Percentiles rank a stretch among this genome's conserved stretches.
Evolutionary conservation across 2,329 filamentous ascomycete species (phyloP).

Genomic region (Fusarium sp.): DNA sequence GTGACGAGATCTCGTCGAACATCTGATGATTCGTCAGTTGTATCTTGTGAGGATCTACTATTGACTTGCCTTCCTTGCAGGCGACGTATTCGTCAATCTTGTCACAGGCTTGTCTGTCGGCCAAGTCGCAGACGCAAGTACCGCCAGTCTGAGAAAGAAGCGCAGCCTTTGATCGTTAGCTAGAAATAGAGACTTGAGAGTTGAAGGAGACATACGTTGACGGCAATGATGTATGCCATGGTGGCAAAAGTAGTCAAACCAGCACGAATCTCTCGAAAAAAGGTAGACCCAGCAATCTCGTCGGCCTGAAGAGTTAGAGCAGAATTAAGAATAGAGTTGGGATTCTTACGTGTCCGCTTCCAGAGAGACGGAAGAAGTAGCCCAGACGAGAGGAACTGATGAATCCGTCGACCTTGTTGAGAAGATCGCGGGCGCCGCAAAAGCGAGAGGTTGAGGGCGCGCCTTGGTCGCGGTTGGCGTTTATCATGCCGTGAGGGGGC

Average conservation of each 20-base stretch:
- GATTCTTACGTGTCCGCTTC: slow-evolving; percentile 73
- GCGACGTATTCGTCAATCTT: slow-evolving; percentile 57
- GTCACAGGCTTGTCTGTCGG: slow-evolving; percentile 60
- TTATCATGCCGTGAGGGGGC: slow-evolving; percentile 23
- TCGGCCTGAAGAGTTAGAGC: slow-evolving; percentile 62
- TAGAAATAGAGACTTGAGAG: background rate
- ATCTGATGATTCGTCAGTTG: slow-evolving; percentile 47
- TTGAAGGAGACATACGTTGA: slow-evolving; percentile 63
- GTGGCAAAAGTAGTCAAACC: slow-evolving; percentile 84
- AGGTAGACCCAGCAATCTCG: slow-evolving; percentile 75
- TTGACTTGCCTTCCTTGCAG: slow-evolving; percentile 61
- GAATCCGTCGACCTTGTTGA: slow-evolving; percentile 52
- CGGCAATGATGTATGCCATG: slow-evolving; percentile 88
- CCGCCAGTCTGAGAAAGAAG: slow-evolving; percentile 83
- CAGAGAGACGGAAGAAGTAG: slow-evolving; percentile 73
- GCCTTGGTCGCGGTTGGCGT: slow-evolving; percentile 1
- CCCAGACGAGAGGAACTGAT: slow-evolving; percentile 63
- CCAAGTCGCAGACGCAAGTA: slow-evolving; percentile 74
- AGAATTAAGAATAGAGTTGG: background rate
- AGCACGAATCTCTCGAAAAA: slow-evolving; percentile 82
- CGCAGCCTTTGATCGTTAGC: slow-evolving; percentile 64
- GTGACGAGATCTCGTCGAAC: slow-evolving; percentile 84
- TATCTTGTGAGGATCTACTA: rapidly evolving
- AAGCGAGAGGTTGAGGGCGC: slow-evolving; percentile 36
- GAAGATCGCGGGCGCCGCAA: slow-evolving; percentile 50